Base-by-base conservation (phyloP, 805 yeast genomes). In the Blastobotrys terrestris region DNA sequence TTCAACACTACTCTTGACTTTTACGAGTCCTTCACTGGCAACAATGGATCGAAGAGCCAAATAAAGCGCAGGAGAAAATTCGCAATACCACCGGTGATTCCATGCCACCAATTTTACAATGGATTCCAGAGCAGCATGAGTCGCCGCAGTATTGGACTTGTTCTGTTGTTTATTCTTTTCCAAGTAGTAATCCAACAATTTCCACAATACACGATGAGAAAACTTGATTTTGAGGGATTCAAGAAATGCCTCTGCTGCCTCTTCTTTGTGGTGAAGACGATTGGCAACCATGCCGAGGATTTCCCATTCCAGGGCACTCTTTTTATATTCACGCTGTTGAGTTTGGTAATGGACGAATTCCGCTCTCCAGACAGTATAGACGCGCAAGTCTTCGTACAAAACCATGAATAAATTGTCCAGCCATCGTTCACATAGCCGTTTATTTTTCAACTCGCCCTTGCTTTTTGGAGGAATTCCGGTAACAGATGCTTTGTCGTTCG, bases 81-180 rank as follows among this genome's bases (percentile, higher is more conserved):
- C 97, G 58, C 84, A 79, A 71, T 92, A 95, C 99, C 99, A 94
- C 64, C 99, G 80, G 68, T 91, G 97, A 65, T 89, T 86, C 97
- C 98, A 95, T n/a, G 94, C 95, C n/a, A 85, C 72, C 50, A 94
- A 72, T 62, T 85, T 86, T 39, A 91, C 87, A 53, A 83, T 70
- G 19, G 84, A 72, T 53, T 85, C 89, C 54, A 91, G 73, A 11
- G 88, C 80, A 41, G 55, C 50, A 42, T 48, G 31, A 6, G 47
- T 48, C 31, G 47, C 56, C 8, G 40, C 53, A 20, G 31, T 26
- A 26, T 52, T 31, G 7, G 58, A 53, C 35, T 75, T 48, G 70
- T 31, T 49, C 31, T 62, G 58, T 22, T 55, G 51, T 51, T 55
- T 57, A 39, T 65, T 60, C 40, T 66, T 69, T 56, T 68, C 75